Evolutionary conservation across 768 basidiomycete genomes (phyloP), one percentile per base, ranked within the genome.

Genomic region (Mycena pura): DNA sequence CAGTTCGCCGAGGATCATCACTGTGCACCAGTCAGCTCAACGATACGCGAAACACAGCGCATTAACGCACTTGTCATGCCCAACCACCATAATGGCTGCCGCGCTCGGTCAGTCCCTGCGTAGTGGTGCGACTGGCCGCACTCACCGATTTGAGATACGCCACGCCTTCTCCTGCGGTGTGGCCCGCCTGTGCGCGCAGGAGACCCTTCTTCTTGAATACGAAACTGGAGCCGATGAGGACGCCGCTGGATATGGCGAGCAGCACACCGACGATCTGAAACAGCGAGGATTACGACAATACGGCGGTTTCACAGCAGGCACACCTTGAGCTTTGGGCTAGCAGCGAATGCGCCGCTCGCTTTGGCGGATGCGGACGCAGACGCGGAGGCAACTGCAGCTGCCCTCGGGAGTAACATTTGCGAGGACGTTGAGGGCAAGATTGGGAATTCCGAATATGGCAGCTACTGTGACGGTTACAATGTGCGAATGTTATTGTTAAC

Each of bases 201-300:
- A 94, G 80, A 9, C 92, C 96, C 71, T 94, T 97, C 85, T 99
- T 99, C 87, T 99, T 99, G 80, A 99, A 90, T 3, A 99, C 96
- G 74, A 98, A 99, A 68, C 89, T 91, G 38, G 85, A 84, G 5
- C 96, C 97, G 62, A 99, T 99, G 62, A 99, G 86, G 27, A 95
- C 39, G 8, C 96, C 97, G 69, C 91, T 93, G 34, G 73, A 68
- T 49, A 95, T 72, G 47, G 93, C 91, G 60, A 94, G 84, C 45
- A 92, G 74, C 66, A 94, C 86, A 11, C 92, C 92, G 66, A 92
- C 86, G 70, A 92, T 67, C 89, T 91, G 70, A 29, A 40, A 52
- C 13, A 19, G 19, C 22, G 2, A 15, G 14, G 14, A 46, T 60
- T 52, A 52, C 46, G 50, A 28, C 24, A 8, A 32, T 36, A 57